phyloP scores from a whole-genome alignment of 345 rosid genomes.

The Ceriops tagal region DNA sequence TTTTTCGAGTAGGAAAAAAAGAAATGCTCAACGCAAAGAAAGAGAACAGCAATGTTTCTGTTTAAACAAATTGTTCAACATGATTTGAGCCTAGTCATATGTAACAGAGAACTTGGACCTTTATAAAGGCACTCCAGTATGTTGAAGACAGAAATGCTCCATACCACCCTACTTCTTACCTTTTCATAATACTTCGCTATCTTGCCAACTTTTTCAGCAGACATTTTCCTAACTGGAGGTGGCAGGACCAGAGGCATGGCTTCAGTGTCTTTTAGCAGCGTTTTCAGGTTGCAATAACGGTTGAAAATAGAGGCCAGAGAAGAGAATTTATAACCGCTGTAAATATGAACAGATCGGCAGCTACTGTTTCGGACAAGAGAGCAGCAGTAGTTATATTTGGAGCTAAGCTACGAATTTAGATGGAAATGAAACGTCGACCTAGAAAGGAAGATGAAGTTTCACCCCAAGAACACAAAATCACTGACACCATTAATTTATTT shows the following conservation, averaged over 20 bases:
- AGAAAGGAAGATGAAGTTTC: neutral
- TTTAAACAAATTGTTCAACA: conserved; percentile 36
- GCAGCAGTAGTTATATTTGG: neutral
- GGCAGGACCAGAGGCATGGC: conserved; percentile 40
- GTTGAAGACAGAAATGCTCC: conserved; percentile 59
- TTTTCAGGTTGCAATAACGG: conserved; percentile 37
- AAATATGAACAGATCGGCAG: conserved; percentile 15
- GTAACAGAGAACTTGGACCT: conserved; percentile 58
- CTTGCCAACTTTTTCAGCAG: conserved; percentile 17
- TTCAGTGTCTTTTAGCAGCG: conserved; percentile 43
- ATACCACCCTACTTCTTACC: conserved; percentile 31
- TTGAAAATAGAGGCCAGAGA: conserved; percentile 38
- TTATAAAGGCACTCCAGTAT: conserved; percentile 32
- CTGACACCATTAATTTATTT: too few relatives aligned
- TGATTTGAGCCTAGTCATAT: conserved; percentile 42
- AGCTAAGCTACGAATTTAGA: neutral
- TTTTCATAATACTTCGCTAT: conserved; percentile 17
- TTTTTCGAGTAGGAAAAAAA: conserved; percentile 11
- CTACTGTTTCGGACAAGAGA: conserved; percentile 5
- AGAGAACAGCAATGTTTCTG: conserved; percentile 31
- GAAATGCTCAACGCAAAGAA: too few relatives aligned
- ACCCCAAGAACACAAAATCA: neutral
- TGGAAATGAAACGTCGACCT: neutral
- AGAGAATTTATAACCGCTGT: conserved; percentile 28
- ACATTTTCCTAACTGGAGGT: conserved; percentile 26